These are phyloP conservation scores for Vanrija sp. DNA, from an alignment of 1,284 basidiomycete genomes.

Conservation along the genomic window DNA sequence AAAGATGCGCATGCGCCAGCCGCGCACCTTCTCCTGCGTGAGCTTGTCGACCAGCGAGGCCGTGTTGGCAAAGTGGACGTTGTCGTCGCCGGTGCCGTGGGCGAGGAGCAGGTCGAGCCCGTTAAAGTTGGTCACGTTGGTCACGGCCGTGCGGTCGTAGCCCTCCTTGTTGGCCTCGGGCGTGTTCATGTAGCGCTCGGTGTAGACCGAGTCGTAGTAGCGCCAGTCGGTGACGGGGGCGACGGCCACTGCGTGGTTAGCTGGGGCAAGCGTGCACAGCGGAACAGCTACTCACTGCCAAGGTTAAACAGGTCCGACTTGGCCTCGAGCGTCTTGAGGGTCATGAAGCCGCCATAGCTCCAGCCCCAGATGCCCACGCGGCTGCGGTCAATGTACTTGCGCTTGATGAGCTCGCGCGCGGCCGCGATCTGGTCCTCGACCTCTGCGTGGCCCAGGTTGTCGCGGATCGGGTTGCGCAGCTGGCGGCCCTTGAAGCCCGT, in stretches of 20 bases:
- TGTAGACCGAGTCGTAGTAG: slow-evolving; percentile 63
- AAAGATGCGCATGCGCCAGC: slow-evolving; percentile 85
- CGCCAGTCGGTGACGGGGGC: slow-evolving; percentile 74
- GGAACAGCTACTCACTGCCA: slow-evolving; percentile 60
- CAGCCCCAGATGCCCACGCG: slow-evolving; percentile 93
- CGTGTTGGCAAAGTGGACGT: slow-evolving; percentile 85
- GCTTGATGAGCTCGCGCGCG: slow-evolving; percentile 54
- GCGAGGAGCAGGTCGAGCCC: slow-evolving; percentile 73
- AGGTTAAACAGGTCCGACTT: slow-evolving; percentile 78
- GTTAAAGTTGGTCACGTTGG: slow-evolving; percentile 76
- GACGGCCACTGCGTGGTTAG: slow-evolving; percentile 16
- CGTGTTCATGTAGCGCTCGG: slow-evolving; percentile 93
- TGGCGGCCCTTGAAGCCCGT: slow-evolving; percentile 83
- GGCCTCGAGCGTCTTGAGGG: slow-evolving; percentile 82
- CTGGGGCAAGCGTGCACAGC: background rate
- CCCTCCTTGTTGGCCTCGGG: slow-evolving; percentile 72
- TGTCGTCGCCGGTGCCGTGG: slow-evolving; percentile 91
- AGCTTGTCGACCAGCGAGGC: slow-evolving; percentile 89
- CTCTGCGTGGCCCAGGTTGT: slow-evolving; percentile 81
- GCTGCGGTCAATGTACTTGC: slow-evolving; percentile 54
- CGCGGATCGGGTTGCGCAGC: slow-evolving; percentile 76
- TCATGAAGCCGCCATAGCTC: slow-evolving; percentile 94
- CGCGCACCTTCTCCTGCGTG: slow-evolving; percentile 67
- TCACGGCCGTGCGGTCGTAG: slow-evolving; percentile 78
- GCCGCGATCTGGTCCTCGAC: slow-evolving; percentile 81